A percentile compares a stretch with the other conserved stretches of the same genome.
phyloP scores from a whole-genome alignment of 2,329 filamentous ascomycete species.

The Cercospora beticola region DNA sequence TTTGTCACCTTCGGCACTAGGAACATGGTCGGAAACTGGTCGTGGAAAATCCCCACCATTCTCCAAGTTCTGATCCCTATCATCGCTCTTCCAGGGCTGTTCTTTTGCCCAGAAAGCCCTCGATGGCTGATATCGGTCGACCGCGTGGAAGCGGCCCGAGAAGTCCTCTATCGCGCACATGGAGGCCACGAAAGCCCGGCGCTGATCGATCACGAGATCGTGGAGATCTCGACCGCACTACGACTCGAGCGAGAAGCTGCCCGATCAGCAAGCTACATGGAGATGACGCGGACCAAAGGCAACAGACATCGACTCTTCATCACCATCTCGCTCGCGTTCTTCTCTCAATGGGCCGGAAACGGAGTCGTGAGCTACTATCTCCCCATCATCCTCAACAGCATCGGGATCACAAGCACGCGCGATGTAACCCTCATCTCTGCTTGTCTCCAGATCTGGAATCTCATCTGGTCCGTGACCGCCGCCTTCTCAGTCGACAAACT shows the following conservation, averaged over 20 bases:
- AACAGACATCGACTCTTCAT: conserved; percentile 44
- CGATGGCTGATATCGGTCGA: conserved; percentile 30
- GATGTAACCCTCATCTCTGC: conserved; percentile 42
- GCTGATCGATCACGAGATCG: conserved; percentile 65
- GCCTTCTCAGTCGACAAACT: conserved; percentile 45
- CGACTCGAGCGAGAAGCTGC: conserved; percentile 50
- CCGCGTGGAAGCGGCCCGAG: conserved; percentile 54
- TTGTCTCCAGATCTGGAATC: conserved; percentile 43
- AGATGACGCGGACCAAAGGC: conserved; percentile 25
- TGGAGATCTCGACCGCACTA: conserved; percentile 52
- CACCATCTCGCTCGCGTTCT: conserved; percentile 39
- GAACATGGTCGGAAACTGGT: conserved; percentile 26
- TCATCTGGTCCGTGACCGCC: conserved; percentile 39
- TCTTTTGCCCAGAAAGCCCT: conserved; percentile 31
- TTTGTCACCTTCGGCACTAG: conserved; percentile 29
- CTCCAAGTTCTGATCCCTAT: conserved; percentile 30
- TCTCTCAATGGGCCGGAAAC: conserved; percentile 44
- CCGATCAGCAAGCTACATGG: conserved; percentile 41
- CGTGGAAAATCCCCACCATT: conserved; percentile 32
- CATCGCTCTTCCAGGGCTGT: conserved; percentile 26
- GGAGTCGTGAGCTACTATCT: conserved; percentile 38
- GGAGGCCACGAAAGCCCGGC: conserved; percentile 57
- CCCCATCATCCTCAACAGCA: conserved; percentile 39
- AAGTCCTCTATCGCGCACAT: conserved; percentile 62
- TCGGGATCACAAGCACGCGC: conserved; percentile 40